phyloP scores from a whole-genome alignment of 805 yeast genomes.

The Lipomyces starkeyi region DNA sequence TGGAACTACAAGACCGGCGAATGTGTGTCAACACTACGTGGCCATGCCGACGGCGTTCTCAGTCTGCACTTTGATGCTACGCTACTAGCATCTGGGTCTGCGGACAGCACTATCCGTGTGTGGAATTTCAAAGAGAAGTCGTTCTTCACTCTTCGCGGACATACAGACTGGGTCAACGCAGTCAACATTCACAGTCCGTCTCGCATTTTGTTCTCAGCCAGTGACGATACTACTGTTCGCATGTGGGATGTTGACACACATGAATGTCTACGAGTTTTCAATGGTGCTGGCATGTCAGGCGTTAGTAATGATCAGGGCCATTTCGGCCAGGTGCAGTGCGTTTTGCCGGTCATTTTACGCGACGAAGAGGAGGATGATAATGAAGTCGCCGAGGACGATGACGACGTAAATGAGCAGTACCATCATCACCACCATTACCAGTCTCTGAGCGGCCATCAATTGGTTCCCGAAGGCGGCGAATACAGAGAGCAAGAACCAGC shows the following conservation, averaged over 20 bases:
- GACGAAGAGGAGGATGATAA: slow-evolving; percentile 53
- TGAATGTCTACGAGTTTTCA: slow-evolving; percentile 75
- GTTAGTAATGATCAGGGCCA: slow-evolving; percentile 60
- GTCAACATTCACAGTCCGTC: slow-evolving; percentile 85
- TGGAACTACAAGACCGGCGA: slow-evolving; percentile 97
- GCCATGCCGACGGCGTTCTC: slow-evolving; percentile 85
- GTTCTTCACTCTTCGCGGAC: slow-evolving; percentile 92
- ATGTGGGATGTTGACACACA: slow-evolving; percentile 93
- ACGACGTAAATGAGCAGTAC: slow-evolving; percentile 20
- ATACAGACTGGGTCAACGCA: slow-evolving; percentile 87
- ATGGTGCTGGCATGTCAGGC: slow-evolving; percentile 48
- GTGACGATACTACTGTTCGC: slow-evolving; percentile 89
- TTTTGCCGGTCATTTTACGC: slow-evolving; percentile 76
- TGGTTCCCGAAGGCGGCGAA: slow-evolving; percentile 29
- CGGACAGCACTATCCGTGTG: slow-evolving; percentile 88
- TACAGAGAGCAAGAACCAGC: slow-evolving; percentile 32
- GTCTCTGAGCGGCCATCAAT: slow-evolving; percentile 13
- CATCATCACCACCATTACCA: slow-evolving; percentile 26
- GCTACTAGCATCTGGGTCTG: slow-evolving; percentile 89
- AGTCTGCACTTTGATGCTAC: slow-evolving; percentile 83
- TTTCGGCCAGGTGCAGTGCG: slow-evolving; percentile 92
- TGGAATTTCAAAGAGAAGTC: slow-evolving; percentile 96
- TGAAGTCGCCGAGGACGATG: slow-evolving; percentile 25
- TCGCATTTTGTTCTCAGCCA: slow-evolving; percentile 79
- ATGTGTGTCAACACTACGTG: slow-evolving; percentile 90